Evolutionary conservation across 805 yeast species (phyloP).

Genomic region (Lipomyces japonicus): DNA sequence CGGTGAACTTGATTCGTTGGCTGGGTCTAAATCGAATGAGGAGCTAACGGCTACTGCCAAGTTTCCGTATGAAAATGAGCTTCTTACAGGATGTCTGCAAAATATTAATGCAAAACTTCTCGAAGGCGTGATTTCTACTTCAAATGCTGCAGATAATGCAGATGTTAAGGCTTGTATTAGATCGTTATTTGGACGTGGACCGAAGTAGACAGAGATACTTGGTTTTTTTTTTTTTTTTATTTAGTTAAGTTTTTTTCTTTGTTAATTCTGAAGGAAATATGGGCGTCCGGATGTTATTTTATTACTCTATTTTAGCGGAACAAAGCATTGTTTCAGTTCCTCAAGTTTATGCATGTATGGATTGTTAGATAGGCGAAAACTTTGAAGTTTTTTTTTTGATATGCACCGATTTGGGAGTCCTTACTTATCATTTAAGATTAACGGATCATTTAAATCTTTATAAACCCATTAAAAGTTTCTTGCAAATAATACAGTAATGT

Average conservation of each 20-base stretch:
- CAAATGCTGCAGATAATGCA: slow-evolving; percentile 8
- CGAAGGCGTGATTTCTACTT: not conserved
- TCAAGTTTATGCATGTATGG: too few species aligned
- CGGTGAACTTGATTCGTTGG: not conserved
- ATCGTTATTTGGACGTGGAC: slow-evolving; percentile 21
- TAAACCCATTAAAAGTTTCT: too few species aligned
- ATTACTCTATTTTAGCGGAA: too few species aligned
- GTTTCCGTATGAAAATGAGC: not conserved
- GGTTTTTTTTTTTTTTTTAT: not conserved
- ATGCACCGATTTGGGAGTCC: too few species aligned
- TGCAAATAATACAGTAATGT: too few species aligned
- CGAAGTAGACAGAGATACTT: not conserved
- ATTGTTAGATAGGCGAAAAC: too few species aligned
- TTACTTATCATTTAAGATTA: too few species aligned
- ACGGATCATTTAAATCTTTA: too few species aligned
- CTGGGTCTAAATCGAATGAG: not conserved
- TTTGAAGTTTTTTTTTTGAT: too few species aligned
- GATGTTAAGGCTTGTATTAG: slow-evolving; percentile 14
- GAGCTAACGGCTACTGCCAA: not conserved
- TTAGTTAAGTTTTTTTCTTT: not conserved
- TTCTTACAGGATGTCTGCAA: slow-evolving; percentile 8
- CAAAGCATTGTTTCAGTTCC: too few species aligned
- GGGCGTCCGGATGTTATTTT: too few species aligned
- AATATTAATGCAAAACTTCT: slow-evolving; percentile 8
- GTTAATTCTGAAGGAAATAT: too few species aligned